Conservation (phyloP, 2,329 filamentous ascomycete species). For the Claviceps lovelessii region DNA sequence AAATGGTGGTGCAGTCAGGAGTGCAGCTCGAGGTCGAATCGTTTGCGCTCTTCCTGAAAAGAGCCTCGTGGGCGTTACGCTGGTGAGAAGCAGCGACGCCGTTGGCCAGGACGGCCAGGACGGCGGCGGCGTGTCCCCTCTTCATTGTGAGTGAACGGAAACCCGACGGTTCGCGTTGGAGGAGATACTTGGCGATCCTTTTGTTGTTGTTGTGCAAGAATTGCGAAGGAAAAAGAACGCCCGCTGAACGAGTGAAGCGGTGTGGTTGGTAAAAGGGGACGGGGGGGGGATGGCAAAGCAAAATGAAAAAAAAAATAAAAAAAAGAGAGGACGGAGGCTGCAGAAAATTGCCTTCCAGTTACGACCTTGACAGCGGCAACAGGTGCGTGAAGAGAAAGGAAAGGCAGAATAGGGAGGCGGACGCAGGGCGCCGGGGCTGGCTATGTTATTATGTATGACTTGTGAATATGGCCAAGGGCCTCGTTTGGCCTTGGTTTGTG, state of each 20-base stretch:
- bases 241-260: slow-evolving; percentile 86
- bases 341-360: slow-evolving; percentile 24
- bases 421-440: neutral
- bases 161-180: slow-evolving; percentile 7
- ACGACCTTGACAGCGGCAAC: slow-evolving; percentile 34
- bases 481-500: neutral
- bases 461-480: slow-evolving; percentile 2
- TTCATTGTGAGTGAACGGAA: slow-evolving; percentile 48
- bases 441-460: slow-evolving; percentile 24
- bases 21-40: slow-evolving; percentile 34
- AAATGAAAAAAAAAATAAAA: slow-evolving; percentile 25
- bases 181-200: neutral
- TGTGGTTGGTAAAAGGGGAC: slow-evolving; percentile 14
- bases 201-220: neutral
- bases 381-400: slow-evolving; percentile 27
- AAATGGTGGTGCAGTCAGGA: slow-evolving; percentile 57
- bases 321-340: slow-evolving; percentile 38
- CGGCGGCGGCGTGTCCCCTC: slow-evolving; percentile 51
- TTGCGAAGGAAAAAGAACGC: slow-evolving; percentile 45
- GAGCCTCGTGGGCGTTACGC: slow-evolving; percentile 48
- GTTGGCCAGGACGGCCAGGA: slow-evolving; percentile 44
- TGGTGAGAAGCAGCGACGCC: slow-evolving; percentile 44
- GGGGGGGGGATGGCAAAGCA: too few relatives aligned
- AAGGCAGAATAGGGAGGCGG: slow-evolving; percentile 18
- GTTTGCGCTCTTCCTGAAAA: slow-evolving; percentile 38